A percentile compares a stretch with the other conserved stretches of the same genome.
Evolutionary conservation across 1,139 yeast genomes (phyloP).

Genomic region (Geotrichum siamense): DNA sequence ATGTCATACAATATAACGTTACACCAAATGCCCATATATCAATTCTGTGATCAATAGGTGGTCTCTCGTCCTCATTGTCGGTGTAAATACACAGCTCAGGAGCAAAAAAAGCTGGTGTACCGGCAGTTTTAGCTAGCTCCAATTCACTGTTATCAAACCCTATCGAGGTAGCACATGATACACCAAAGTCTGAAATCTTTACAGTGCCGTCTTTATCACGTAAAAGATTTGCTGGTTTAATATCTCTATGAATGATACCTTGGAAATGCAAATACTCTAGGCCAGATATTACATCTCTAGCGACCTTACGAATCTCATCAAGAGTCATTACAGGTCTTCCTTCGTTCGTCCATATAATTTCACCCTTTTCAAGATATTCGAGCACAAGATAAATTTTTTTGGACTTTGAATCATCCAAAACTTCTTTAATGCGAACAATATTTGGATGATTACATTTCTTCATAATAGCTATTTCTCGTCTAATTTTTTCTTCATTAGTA

Average conservation of each 20-base stretch:
- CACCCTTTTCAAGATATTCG: conserved; percentile 90
- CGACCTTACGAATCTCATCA: conserved; percentile 58
- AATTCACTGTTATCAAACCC: conserved; percentile 55
- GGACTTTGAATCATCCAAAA: conserved; percentile 76
- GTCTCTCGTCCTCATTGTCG: conserved; percentile 27
- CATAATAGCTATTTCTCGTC: conserved; percentile 92
- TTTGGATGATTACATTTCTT: conserved; percentile 89
- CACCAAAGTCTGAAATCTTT: conserved; percentile 95
- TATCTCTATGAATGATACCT: conserved; percentile 94
- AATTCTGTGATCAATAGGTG: conserved; percentile 63
- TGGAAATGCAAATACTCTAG: conserved; percentile 87
- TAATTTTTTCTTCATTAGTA: conserved; percentile 64
- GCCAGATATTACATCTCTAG: conserved; percentile 82
- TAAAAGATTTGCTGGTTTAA: conserved; percentile 89
- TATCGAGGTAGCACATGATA: conserved; percentile 64
- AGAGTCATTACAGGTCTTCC: conserved; percentile 58
- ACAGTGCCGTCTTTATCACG: conserved; percentile 67
- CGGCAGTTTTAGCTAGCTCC: conserved; percentile 84
- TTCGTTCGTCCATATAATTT: conserved; percentile 66
- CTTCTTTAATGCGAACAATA: conserved; percentile 80
- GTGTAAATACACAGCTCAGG: conserved; percentile 56
- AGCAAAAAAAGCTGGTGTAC: conserved; percentile 82
- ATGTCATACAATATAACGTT: conserved; percentile 78
- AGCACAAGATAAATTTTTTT: conserved; percentile 84
- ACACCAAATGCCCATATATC: conserved; percentile 98